A percentile compares a stretch with the other conserved stretches of the same genome.
phyloP scores from a whole-genome alignment of 805 yeast species.

The Yarrowia osloensis region DNA sequence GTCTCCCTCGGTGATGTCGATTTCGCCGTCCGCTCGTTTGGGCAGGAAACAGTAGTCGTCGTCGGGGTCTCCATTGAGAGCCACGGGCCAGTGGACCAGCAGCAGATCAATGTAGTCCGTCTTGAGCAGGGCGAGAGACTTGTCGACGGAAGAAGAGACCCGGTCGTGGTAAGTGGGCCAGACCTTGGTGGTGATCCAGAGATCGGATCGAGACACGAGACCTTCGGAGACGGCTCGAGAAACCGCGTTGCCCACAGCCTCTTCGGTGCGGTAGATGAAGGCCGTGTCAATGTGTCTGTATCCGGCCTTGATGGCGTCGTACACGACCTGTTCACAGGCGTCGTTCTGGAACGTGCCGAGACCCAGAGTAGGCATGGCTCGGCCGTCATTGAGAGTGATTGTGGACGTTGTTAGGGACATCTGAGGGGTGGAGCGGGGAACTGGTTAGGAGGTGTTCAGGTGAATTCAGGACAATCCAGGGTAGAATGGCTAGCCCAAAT shows the following conservation, averaged over 20 bases:
- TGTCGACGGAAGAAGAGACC: conserved; percentile 55
- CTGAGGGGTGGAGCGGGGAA: too few species aligned
- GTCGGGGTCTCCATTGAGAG: neutral
- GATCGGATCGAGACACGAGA: conserved; percentile 54
- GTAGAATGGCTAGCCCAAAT: too few species aligned
- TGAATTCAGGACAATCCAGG: too few species aligned
- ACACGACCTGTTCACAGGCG: conserved; percentile 47
- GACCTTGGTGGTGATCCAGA: conserved; percentile 63
- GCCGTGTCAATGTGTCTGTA: conserved; percentile 80
- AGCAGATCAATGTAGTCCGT: conserved; percentile 65
- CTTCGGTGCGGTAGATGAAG: conserved; percentile 63
- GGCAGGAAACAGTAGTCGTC: conserved; percentile 1
- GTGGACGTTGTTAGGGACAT: conserved; percentile 2
- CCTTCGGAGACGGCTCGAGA: conserved; percentile 51
- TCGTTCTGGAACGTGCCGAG: conserved; percentile 57
- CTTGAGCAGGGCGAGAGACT: conserved; percentile 52
- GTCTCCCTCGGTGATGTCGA: conserved; percentile 9
- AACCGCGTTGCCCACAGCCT: conserved; percentile 62
- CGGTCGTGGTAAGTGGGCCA: conserved; percentile 73
- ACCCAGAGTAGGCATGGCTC: conserved; percentile 64
- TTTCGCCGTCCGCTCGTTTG: neutral
- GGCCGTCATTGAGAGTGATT: conserved; percentile 56
- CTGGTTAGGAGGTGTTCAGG: too few species aligned
- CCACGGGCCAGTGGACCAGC: conserved; percentile 59
- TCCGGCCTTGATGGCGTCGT: conserved; percentile 62